Conservation (phyloP, 495 filamentous ascomycete species). For the Beverwykella pulmonaria region DNA sequence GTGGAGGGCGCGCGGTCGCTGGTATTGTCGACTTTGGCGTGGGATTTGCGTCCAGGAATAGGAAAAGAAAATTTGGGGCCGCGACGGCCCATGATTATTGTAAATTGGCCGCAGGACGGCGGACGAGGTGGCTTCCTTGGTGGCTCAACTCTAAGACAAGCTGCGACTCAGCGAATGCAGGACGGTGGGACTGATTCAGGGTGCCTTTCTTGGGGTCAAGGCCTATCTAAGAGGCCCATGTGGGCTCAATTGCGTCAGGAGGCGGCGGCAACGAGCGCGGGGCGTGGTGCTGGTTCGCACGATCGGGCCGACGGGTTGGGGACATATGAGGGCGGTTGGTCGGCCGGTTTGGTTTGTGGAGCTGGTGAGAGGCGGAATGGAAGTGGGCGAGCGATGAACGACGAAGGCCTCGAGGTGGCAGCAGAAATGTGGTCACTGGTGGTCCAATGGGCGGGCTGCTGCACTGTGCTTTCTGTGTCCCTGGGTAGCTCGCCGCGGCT, state of each 20-base stretch:
- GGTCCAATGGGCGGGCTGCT: conserved; percentile 5
- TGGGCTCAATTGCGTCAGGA: conserved; percentile 19
- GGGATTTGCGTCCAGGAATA: conserved; percentile 32
- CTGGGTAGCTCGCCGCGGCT: conserved; percentile 6
- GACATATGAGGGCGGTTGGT: conserved; percentile 19
- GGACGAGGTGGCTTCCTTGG: background rate
- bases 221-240: conserved; percentile 3
- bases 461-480: conserved; percentile 4
- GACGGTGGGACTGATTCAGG: conserved; percentile 22
- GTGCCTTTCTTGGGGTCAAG: conserved; percentile 18
- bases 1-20: conserved; percentile 17
- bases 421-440: conserved; percentile 9
- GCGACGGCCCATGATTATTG: conserved; percentile 32
- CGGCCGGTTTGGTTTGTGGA: background rate
- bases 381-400: conserved; percentile 11
- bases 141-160: conserved; percentile 24
- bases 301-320: background rate
- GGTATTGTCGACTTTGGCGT: conserved; percentile 13
- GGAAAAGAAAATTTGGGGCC: conserved; percentile 40
- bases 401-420: conserved; percentile 14
- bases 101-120: background rate
- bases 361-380: background rate
- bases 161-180: conserved; percentile 26
- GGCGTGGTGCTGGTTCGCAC: background rate
- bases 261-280: conserved; percentile 5